Conservation (phyloP, 495 filamentous ascomycete genomes). For the Tuber brumale region DNA sequence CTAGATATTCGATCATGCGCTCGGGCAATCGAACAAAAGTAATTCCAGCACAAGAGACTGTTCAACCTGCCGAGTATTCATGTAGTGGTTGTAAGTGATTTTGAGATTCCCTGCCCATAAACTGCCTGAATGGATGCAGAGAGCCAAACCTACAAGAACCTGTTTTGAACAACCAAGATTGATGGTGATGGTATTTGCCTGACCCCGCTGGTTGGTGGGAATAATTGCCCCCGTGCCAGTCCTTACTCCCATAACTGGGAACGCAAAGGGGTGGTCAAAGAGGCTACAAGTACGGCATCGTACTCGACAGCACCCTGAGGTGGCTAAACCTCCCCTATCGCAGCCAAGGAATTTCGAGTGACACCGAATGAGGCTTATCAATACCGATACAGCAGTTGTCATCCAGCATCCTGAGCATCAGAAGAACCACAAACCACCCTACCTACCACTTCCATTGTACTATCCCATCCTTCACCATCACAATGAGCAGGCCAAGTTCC, state of each 20-base stretch:
- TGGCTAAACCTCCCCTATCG: neutral
- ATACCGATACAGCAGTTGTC: neutral
- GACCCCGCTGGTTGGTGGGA: neutral
- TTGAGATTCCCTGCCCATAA: neutral
- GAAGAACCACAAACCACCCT: constrained; percentile 10
- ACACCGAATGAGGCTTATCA: neutral
- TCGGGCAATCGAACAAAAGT: neutral
- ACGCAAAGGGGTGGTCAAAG: neutral
- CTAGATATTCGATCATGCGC: neutral
- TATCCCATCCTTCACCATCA: constrained; percentile 5
- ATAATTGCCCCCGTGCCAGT: neutral
- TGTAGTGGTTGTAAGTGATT: neutral
- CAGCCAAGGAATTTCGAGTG: neutral
- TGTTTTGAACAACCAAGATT: neutral
- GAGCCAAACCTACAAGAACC: neutral
- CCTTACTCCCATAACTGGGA: neutral
- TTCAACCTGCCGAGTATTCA: neutral
- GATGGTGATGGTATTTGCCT: neutral
- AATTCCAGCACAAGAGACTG: neutral
- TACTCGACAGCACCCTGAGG: too few species aligned
- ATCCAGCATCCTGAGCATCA: neutral
- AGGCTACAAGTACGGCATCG: neutral
- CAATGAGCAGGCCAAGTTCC: constrained; percentile 23
- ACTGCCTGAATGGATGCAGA: neutral
- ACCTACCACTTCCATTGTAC: neutral